Base-by-base conservation (phyloP, 768 basidiomycete species). In the Tricholoma matsutake region DNA sequence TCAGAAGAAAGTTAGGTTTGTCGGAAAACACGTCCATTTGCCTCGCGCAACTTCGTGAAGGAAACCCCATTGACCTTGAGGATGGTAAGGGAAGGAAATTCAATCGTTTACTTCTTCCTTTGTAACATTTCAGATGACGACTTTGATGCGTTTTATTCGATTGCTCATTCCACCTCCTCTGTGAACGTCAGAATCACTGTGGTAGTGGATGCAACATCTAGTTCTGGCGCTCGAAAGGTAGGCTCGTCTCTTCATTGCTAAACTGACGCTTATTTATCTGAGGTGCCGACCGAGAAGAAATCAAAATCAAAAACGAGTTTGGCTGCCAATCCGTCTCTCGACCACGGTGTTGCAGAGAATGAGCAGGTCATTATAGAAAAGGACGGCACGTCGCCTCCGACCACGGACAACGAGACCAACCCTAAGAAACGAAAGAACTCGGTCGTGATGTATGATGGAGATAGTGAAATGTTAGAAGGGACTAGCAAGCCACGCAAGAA, bases 71-170 rank as follows among this genome's bases (percentile, higher is more conserved):
- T 22, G 88, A 89, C 69, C 78, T 94, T n/a, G 90, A 90, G 35
- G 91, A 93, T 68, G 88, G 92, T 91, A 65, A 62, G 79, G 70
- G 14, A 18, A 35, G 37, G 8, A 41, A 56, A 16, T 32, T 56
- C 22, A 56, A 14, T 57, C 53, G 56, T 52, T 51, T 34, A 35
- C 29, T 18, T 41, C 7, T 22, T 54, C 55, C 56, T 59, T 56
- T n/a, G 18, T 58, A 39, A 51, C 53, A 60, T 43, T 63, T 9
- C 63, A 93, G 91, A 91, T 47, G 91, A 88, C 39, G 91, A 93
- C 71, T 92, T 91, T 63, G 86, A 87, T 57, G 90, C 89, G 1
- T 90, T 92, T 71, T 72, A 75, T 59, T 74, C 80, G 13, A 72
- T 82, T 37, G 76, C 84, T 20, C 73, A 72, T 56, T 67, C 76